Base-by-base conservation (phyloP, 1,284 basidiomycete genomes). In the Taiwanofungus camphoratus region DNA sequence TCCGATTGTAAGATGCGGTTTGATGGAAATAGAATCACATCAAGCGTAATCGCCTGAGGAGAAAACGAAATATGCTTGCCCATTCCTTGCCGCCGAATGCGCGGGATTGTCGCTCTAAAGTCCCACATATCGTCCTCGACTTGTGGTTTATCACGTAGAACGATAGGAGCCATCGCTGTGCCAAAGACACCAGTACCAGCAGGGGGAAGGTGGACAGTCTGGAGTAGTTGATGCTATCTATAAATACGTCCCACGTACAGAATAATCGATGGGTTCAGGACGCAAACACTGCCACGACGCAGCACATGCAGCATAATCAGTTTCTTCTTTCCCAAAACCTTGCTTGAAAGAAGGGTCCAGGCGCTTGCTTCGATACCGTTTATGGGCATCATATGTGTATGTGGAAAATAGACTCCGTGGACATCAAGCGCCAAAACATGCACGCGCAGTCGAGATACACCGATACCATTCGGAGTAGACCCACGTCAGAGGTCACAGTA, bases 1-100 rank as follows among this genome's bases (percentile, higher is more conserved):
- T 83, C 79, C 4, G 66, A 62, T 39, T 73, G 67, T 23, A 82
- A 55, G 29, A 83, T 70, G 15, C 79, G 71, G 57, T 82, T 82
- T 43, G 64, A 69, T 5, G 78, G 72, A 46, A 81, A 71, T 20
- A 63, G 60, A 5, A 63, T 61, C 12, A 74, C 66, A 42, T 74
- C 64, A 20, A 82, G 52, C 7, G 67, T 69, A 48, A 82, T 76
- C 13, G 60, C 63, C 21, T 73, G 64, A 1, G 66, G 61, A 1
- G 66, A 67, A 56, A 82, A 79, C 15, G 64, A 71, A 49, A 82
- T 62, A 26, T 73, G 57, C 51, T 77, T 79, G 4, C 76, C 76
- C 38, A 50, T 48, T 23, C 42, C 54, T 8, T 39, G 32, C 2
- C 45, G 52, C 22, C 34, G 48, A 9, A 33, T 31, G 1, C 48